These are phyloP conservation scores for Camellia sinensis DNA, from an alignment of 148 eudicot species.

Conservation along the genomic window DNA sequence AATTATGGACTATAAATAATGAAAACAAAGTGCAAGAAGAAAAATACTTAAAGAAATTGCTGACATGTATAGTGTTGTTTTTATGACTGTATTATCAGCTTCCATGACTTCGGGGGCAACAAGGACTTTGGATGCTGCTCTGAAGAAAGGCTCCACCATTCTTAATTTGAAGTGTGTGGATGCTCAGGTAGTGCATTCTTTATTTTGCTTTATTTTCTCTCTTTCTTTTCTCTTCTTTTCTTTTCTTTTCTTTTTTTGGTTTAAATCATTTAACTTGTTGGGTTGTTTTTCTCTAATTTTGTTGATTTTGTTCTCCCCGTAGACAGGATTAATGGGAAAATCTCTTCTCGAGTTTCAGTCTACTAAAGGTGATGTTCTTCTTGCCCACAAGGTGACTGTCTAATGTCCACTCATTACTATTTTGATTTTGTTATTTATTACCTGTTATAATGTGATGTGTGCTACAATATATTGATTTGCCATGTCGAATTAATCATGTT, in stretches of 20 bases:
- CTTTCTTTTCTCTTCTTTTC: too few species aligned
- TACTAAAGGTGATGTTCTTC: slow-evolving; percentile 92
- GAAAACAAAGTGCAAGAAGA: neutral
- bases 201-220: neutral
- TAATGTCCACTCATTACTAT: neutral
- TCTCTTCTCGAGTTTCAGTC: slow-evolving; percentile 86
- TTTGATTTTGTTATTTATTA: neutral
- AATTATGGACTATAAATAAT: neutral
- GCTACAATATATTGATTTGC: neutral
- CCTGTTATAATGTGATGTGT: neutral
- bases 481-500: slow-evolving; percentile 2
- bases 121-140: slow-evolving; percentile 76
- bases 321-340: slow-evolving; percentile 96
- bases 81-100: slow-evolving; percentile 40
- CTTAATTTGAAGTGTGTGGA: slow-evolving; percentile 92
- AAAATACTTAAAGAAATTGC: neutral
- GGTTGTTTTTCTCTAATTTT: slow-evolving; percentile 3
- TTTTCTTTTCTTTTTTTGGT: neutral
- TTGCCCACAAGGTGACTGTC: slow-evolving; percentile 75
- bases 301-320: neutral
- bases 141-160: slow-evolving; percentile 78
- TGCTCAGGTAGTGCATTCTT: slow-evolving; percentile 52
- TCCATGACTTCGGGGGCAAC: slow-evolving; percentile 63
- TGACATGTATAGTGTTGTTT: slow-evolving; percentile 9
- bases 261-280: neutral